A percentile compares a stretch with the other conserved stretches of the same genome.
phyloP scores from a whole-genome alignment of 2,329 filamentous ascomycete genomes.

The Lecanicillium sp. region DNA sequence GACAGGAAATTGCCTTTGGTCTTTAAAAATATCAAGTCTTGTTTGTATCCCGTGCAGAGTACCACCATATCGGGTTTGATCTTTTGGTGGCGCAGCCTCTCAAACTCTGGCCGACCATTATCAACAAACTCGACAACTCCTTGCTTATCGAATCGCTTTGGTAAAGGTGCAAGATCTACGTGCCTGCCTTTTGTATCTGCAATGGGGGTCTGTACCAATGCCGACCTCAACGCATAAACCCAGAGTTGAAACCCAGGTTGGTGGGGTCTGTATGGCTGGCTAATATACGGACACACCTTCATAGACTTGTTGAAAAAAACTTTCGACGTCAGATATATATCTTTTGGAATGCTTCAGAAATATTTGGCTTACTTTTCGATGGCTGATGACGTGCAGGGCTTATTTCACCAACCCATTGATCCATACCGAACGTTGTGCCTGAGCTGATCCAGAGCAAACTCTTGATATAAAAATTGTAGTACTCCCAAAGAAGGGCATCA shows the following conservation, averaged over 20 bases:
- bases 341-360: too few relatives aligned
- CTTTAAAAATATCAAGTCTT: constrained; percentile 30
- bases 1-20: constrained; percentile 5
- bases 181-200: constrained; percentile 22
- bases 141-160: constrained; percentile 20
- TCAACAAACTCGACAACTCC: constrained; percentile 26
- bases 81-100: constrained; percentile 17
- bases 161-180: constrained; percentile 36
- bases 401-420: constrained; percentile 33
- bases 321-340: constrained; percentile 6
- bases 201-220: constrained; percentile 25
- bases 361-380: constrained; percentile 13
- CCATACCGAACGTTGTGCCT: constrained; percentile 29
- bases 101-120: constrained; percentile 21
- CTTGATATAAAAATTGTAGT: constrained; percentile 32
- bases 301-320: constrained; percentile 32
- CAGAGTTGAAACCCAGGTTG: constrained; percentile 13
- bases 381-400: constrained; percentile 21
- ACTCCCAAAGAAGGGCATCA: constrained; percentile 27
- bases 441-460: constrained; percentile 22
- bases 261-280: constrained; percentile 19
- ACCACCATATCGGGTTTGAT: constrained; percentile 33
- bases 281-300: constrained; percentile 28
- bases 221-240: constrained; percentile 20
- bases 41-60: constrained; percentile 35